A percentile compares a stretch with the other conserved stretches of the same genome.
phyloP scores from a whole-genome alignment of 2,329 filamentous ascomycete genomes.

The Exophiala dermatitidis region DNA sequence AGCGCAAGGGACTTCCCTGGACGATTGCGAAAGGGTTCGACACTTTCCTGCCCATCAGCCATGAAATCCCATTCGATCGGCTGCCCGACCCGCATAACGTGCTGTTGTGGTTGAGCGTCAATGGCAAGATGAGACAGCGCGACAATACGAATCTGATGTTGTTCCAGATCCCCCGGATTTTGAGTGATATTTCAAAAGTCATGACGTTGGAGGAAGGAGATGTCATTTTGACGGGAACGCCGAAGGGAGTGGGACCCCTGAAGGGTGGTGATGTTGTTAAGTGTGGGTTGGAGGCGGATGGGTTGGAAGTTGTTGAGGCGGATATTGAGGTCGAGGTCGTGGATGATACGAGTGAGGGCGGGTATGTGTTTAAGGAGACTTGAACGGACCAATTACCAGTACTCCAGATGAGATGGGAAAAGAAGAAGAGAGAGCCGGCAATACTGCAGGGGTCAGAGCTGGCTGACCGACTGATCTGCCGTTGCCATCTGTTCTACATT shows the following conservation, averaged over 20 bases:
- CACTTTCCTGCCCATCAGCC: slow-evolving; percentile 84
- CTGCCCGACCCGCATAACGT: slow-evolving; percentile 84
- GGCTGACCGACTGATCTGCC: no score
- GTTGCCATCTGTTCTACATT: no score
- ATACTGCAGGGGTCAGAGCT: no score
- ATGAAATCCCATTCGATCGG: slow-evolving; percentile 68
- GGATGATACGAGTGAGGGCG: slow-evolving; percentile 58
- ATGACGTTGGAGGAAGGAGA: slow-evolving; percentile 92
- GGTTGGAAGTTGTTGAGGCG: slow-evolving; percentile 77
- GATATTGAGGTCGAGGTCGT: slow-evolving; percentile 75
- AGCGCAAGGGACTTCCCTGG: slow-evolving; percentile 95
- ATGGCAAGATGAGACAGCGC: slow-evolving; percentile 67
- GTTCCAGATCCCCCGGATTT: slow-evolving; percentile 76
- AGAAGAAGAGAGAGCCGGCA: no score
- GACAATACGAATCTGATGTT: slow-evolving; percentile 94
- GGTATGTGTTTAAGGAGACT: slow-evolving; percentile 71
- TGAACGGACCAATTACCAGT: slow-evolving; percentile 34
- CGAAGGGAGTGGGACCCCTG: slow-evolving; percentile 86
- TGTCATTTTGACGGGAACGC: slow-evolving; percentile 91
- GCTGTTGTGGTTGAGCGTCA: slow-evolving; percentile 79
- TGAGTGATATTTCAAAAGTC: slow-evolving; percentile 87
- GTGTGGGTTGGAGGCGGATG: slow-evolving; percentile 70
- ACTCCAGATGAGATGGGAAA: neutral
- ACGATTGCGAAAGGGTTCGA: slow-evolving; percentile 96
- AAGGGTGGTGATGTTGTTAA: slow-evolving; percentile 79